phyloP scores from a whole-genome alignment of 148 eudicot species.

The Cornus kousa region DNA sequence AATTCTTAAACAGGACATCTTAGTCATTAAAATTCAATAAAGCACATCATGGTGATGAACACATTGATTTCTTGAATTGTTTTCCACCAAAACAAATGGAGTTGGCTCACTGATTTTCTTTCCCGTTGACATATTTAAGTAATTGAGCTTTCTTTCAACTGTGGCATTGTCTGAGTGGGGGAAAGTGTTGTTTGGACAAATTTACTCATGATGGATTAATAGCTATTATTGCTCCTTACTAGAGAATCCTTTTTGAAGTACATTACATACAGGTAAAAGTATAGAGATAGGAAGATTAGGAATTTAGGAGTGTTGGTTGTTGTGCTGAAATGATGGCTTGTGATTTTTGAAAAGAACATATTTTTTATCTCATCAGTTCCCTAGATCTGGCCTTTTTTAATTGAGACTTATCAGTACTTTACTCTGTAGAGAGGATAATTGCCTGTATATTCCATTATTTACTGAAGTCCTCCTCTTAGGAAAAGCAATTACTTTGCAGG shows the following conservation, averaged over 20 bases:
- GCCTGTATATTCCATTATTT: neutral
- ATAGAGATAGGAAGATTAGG: neutral
- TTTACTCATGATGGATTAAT: neutral
- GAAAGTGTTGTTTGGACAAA: neutral
- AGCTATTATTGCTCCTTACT: neutral
- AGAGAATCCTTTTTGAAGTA: neutral
- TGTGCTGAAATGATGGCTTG: neutral
- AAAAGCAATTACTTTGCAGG: constrained; percentile 34
- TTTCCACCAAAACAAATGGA: neutral
- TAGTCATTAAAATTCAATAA: neutral
- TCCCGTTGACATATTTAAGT: constrained; percentile 4
- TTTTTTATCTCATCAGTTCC: neutral
- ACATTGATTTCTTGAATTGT: neutral
- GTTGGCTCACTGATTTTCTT: neutral
- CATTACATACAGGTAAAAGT: neutral
- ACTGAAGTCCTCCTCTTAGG: neutral
- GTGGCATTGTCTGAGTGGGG: neutral
- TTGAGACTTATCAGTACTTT: neutral
- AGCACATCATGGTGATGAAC: neutral
- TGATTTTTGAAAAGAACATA: neutral
- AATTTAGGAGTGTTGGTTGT: neutral
- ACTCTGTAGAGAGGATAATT: neutral
- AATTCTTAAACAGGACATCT: neutral
- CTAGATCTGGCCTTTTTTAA: neutral
- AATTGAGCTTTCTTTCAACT: constrained; percentile 2